Conservation (phyloP, 371 early-diverging fungal species). For the Cokeromyces recurvatus region DNA sequence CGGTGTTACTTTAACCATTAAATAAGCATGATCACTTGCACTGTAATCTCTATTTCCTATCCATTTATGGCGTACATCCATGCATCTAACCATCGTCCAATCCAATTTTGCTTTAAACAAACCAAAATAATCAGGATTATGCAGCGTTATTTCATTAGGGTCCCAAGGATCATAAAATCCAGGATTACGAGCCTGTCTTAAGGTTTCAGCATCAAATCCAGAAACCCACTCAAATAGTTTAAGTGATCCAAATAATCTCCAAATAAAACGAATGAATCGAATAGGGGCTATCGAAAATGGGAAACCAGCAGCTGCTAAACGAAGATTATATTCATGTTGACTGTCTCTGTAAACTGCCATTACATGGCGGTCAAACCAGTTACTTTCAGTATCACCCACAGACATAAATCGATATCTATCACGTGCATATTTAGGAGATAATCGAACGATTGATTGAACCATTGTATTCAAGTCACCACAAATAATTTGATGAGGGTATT, state of each 20-base stretch:
- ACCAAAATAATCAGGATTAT: constrained; percentile 58
- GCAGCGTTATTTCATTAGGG: constrained; percentile 57
- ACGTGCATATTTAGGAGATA: constrained; percentile 60
- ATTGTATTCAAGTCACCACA: constrained; percentile 82
- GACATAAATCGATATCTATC: constrained; percentile 66
- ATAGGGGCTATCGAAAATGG: constrained; percentile 16
- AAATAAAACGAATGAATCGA: constrained; percentile 8
- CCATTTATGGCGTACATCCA: constrained; percentile 44
- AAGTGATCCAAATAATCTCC: constrained; percentile 13
- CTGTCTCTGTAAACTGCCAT: constrained; percentile 19
- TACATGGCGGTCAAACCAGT: constrained; percentile 66
- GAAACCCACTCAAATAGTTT: constrained; percentile 10
- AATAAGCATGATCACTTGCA: constrained; percentile 72
- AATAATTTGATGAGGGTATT: constrained; percentile 63
- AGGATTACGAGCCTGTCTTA: constrained; percentile 59
- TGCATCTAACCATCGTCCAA: constrained; percentile 65
- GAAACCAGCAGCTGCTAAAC: constrained; percentile 38
- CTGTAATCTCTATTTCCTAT: constrained; percentile 65
- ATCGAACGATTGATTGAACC: constrained; percentile 73
- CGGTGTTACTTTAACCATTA: constrained; percentile 57
- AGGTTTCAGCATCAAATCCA: constrained; percentile 46
- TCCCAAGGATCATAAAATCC: constrained; percentile 78
- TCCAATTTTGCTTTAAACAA: constrained; percentile 72
- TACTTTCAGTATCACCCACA: constrained; percentile 64
- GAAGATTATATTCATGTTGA: constrained; percentile 19